Evolutionary conservation across 1,284 basidiomycete genomes (phyloP).

Genomic region (Apiotrichum sp.): DNA sequence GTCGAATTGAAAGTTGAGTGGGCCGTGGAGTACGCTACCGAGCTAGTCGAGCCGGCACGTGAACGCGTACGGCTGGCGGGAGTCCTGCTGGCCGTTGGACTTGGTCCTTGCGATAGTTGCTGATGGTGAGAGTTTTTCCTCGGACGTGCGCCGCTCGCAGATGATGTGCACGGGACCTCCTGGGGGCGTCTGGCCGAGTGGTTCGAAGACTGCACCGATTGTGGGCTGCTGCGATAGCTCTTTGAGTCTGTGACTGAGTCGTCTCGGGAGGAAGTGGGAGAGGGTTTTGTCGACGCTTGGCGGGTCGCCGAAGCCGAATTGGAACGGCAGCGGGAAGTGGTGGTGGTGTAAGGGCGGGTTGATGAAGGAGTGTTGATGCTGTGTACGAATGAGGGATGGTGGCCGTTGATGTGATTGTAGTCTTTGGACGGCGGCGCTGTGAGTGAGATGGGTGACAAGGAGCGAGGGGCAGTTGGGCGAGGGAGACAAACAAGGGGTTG

Average conservation of each 20-base stretch:
- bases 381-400: neutral
- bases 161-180: too few species aligned
- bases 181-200: too few species aligned
- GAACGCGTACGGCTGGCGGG: neutral
- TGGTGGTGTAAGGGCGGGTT: neutral
- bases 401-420: neutral
- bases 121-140: neutral
- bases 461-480: too few species aligned
- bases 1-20: neutral
- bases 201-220: too few species aligned
- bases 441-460: too few species aligned
- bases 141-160: too few species aligned
- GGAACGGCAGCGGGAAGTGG: neutral
- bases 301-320: neutral
- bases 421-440: too few species aligned
- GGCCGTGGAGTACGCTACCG: neutral
- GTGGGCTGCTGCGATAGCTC: too few species aligned
- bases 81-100: neutral
- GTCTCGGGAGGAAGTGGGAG: too few species aligned
- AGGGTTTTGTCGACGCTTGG: neutral
- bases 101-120: neutral
- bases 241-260: too few species aligned
- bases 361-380: neutral
- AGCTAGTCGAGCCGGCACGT: constrained; percentile 1
- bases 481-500: too few species aligned